These are phyloP conservation scores for Cicer chorassanicum DNA, from an alignment of 306 rosid genomes.

Conservation along the genomic window DNA sequence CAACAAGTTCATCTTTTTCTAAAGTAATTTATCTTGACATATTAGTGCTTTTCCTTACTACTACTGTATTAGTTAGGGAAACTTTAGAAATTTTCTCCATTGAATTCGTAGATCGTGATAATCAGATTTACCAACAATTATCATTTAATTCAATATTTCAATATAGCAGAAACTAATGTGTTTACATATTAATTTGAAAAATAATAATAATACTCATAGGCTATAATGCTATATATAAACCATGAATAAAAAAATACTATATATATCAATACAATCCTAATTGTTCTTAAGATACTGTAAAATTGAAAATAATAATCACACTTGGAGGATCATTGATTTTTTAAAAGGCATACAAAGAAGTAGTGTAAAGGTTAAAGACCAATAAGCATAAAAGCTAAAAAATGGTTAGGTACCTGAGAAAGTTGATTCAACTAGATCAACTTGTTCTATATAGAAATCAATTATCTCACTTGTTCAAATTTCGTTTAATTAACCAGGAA, in stretches of 20 bases:
- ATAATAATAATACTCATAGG: background rate
- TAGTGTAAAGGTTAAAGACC: background rate
- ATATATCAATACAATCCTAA: background rate
- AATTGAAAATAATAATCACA: background rate
- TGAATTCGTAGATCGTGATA: background rate
- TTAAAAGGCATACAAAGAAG: background rate
- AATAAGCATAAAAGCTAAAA: background rate
- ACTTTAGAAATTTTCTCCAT: too few relatives aligned
- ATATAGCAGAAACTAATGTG: background rate
- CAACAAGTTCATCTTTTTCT: too few relatives aligned
- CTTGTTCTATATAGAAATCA: conserved; percentile 27
- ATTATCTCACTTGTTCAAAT: conserved; percentile 20
- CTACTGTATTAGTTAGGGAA: too few relatives aligned
- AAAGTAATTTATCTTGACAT: too few relatives aligned
- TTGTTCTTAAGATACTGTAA: background rate
- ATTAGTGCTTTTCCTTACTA: too few relatives aligned
- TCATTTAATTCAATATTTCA: background rate
- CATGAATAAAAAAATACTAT: too few relatives aligned
- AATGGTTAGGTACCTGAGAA: conserved; percentile 42
- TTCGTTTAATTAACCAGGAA: conserved; percentile 33
- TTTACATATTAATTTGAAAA: background rate
- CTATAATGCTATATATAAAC: background rate
- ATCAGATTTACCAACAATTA: background rate
- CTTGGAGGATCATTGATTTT: background rate
- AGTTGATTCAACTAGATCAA: conserved; percentile 27